Evolutionary conservation across 345 rosid genomes (phyloP), one percentile per base, ranked within the genome.

Genomic region (Eutrema japonicum): DNA sequence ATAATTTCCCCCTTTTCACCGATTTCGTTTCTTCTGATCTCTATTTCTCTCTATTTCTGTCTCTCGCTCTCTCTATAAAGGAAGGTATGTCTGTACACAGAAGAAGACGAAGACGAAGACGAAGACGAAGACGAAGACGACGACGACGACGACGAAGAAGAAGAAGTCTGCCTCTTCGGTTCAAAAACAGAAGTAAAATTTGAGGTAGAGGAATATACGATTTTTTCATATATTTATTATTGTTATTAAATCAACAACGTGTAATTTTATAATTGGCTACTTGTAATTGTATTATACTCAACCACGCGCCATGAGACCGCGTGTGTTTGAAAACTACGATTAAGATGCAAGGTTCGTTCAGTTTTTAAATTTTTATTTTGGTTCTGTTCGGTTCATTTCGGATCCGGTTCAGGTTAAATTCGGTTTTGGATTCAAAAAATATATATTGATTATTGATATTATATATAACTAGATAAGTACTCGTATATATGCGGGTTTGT

Each of bases 151-250:
- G 56, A 57, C 0, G 68, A 66, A 35, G 74, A 68, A 43, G 73
- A 22, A 43, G 12, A 35, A 52, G 77, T 52, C 74, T 69, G 71
- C 33, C 74, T 69, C 74, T 76, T 69, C 12, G 75, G 79, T 76
- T 76, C 64, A 62, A 76, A 76, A 68, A 50, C 61, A 9, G 11
- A 56, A 66, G 68, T 41, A 52, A 70, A 59, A 18, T 6, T 49
- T 42, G 60, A 66, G 67, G 67, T 12, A 56, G 27, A 55, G 35
- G 48, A 58, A 66, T 43, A 9, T 22, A 22, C 26, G 26, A 22
- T 22, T 22, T 22, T 22, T 22, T 1, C 26, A 22, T 22, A 22
- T 22, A 22, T 22, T 22, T 22, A 22, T 22, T 22, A 22, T 22
- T 22, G 7, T 58, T 40, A n/a, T 10, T 16, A 8, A 41, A 46